phyloP scores from a whole-genome alignment of 345 rosid genomes.

The Cardamine resedifolia region DNA sequence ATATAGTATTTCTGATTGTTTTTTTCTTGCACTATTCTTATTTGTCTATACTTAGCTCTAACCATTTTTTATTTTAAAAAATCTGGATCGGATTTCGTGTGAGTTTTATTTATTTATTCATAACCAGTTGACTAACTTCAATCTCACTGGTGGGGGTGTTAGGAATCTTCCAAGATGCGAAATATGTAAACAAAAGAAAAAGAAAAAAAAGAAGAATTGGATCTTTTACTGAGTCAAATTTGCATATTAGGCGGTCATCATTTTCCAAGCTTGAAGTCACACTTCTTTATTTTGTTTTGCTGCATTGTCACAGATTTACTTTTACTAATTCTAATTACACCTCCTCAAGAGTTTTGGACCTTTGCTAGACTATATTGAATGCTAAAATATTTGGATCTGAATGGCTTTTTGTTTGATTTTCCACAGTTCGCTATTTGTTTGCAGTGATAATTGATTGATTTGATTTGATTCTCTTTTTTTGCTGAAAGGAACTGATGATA shows the following conservation, averaged over 20 bases:
- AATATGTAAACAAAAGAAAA: neutral
- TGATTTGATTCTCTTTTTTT: conserved; percentile 30
- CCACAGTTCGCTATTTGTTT: conserved; percentile 21
- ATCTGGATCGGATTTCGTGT: conserved; percentile 28
- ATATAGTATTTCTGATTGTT: neutral
- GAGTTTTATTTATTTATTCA: conserved; percentile 1
- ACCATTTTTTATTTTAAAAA: neutral
- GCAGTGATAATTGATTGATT: conserved; percentile 29
- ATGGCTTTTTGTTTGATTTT: conserved; percentile 3
- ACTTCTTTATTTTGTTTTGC: neutral
- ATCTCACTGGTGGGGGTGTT: conserved; percentile 16
- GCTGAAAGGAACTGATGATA: conserved; percentile 31
- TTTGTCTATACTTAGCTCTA: conserved; percentile 1
- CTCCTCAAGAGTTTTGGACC: neutral
- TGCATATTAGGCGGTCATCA: conserved; percentile 2
- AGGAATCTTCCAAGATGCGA: conserved; percentile 26
- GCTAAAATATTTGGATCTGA: neutral
- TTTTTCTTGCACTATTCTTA: neutral
- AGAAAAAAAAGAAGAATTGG: neutral
- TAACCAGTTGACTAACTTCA: conserved; percentile 20
- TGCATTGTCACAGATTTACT: conserved; percentile 7
- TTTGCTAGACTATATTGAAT: conserved; percentile 1
- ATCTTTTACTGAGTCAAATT: conserved; percentile 17
- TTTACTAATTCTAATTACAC: neutral
- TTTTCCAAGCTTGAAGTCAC: conserved; percentile 10